A percentile compares a stretch with the other conserved stretches of the same genome.
These are phyloP conservation scores for Hypoxylon sp. DNA, from an alignment of 2,329 filamentous ascomycete genomes.

Conservation along the genomic window DNA sequence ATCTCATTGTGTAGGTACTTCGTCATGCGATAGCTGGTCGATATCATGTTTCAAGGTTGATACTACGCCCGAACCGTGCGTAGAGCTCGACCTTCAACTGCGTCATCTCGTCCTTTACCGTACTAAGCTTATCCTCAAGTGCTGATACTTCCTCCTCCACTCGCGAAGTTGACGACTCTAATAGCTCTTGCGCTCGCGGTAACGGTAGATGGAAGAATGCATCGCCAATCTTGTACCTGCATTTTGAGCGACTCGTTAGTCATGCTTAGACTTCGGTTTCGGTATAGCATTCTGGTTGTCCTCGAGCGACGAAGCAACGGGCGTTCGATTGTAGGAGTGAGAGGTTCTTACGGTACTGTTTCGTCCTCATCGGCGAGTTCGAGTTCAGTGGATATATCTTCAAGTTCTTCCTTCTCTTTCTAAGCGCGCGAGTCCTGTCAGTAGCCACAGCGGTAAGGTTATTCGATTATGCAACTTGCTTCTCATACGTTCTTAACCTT, in stretches of 20 bases:
- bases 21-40: neutral
- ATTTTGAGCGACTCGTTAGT: slow-evolving; percentile 25
- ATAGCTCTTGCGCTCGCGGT: slow-evolving; percentile 87
- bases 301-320: neutral
- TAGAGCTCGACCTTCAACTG: slow-evolving; percentile 93
- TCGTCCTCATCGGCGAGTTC: slow-evolving; percentile 97
- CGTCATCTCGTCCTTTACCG: slow-evolving; percentile 87
- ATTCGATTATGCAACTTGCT: slow-evolving; percentile 12
- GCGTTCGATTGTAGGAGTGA: neutral
- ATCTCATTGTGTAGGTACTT: neutral
- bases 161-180: slow-evolving; percentile 77
- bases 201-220: slow-evolving; percentile 92
- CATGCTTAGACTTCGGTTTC: neutral
- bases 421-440: slow-evolving; percentile 59
- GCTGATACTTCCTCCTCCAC: slow-evolving; percentile 82
- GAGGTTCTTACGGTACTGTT: slow-evolving; percentile 80
- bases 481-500: slow-evolving; percentile 78
- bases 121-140: slow-evolving; percentile 82
- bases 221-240: slow-evolving; percentile 95
- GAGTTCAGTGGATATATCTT: slow-evolving; percentile 91
- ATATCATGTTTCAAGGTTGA: slow-evolving; percentile 89
- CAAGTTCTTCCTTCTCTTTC: slow-evolving; percentile 99
- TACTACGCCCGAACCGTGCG: slow-evolving; percentile 94
- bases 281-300: neutral
- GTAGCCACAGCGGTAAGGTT: slow-evolving; percentile 22